phyloP scores from a whole-genome alignment of 2,329 filamentous ascomycete species.

The Paecilomyces formosus region DNA sequence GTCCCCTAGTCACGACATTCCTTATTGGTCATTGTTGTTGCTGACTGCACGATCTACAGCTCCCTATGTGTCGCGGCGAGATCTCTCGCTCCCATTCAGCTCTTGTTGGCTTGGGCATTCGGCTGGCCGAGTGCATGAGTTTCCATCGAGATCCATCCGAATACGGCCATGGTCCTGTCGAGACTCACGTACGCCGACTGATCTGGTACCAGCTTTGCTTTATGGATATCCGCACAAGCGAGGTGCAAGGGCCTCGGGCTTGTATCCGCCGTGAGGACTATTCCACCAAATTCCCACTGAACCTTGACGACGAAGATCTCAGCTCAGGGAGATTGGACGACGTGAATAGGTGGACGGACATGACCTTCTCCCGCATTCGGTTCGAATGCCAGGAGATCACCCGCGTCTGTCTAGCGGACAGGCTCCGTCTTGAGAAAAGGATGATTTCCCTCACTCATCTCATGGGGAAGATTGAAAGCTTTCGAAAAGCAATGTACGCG shows the following conservation, averaged over 20 bases:
- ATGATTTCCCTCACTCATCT: conserved; percentile 57
- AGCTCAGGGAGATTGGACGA: conserved; percentile 38
- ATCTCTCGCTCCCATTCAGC: conserved; percentile 68
- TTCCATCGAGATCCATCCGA: conserved; percentile 63
- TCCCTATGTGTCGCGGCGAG: conserved; percentile 64
- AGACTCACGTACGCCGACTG: conserved; percentile 63
- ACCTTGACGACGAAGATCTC: conserved; percentile 61
- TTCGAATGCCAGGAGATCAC: conserved; percentile 69
- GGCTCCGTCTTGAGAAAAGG: conserved; percentile 55
- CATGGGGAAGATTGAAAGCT: conserved; percentile 61
- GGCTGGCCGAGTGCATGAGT: conserved; percentile 71
- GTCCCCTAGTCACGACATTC: not conserved
- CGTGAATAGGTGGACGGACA: conserved; percentile 56
- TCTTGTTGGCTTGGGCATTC: conserved; percentile 62
- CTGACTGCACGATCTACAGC: conserved; percentile 31
- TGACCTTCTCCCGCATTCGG: conserved; percentile 60
- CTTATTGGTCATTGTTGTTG: not conserved
- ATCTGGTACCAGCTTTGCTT: conserved; percentile 75
- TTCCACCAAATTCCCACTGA: conserved; percentile 64
- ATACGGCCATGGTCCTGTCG: conserved; percentile 59
- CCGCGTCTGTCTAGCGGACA: conserved; percentile 62
- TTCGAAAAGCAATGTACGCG: conserved; percentile 56
- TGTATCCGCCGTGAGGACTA: conserved; percentile 68
- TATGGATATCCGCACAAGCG: conserved; percentile 66
- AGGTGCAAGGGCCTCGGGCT: conserved; percentile 64